Conservation (phyloP, 352 stramenopile species). For the Phytophthora pini region DNA sequence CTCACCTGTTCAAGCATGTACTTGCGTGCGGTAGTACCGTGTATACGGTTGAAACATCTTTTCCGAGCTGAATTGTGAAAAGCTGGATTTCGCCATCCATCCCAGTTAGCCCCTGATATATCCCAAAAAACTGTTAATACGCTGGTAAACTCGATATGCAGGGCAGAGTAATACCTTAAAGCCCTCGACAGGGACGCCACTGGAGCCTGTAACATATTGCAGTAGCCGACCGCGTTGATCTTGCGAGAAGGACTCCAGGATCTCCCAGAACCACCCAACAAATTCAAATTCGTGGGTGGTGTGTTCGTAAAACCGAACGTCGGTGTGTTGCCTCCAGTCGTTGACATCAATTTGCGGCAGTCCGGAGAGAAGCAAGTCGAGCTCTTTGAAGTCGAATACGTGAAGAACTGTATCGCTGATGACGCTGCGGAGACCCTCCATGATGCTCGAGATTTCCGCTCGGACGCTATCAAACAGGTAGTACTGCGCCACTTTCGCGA, state of each 20-base stretch:
- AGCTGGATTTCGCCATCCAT: constrained; percentile 74
- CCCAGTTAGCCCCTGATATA: constrained; percentile 61
- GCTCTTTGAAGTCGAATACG: constrained; percentile 98
- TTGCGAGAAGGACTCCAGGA: constrained; percentile 65
- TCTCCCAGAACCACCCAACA: constrained; percentile 85
- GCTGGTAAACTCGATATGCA: background rate
- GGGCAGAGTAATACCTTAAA: constrained; percentile 54
- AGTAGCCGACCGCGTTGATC: constrained; percentile 71
- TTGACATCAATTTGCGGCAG: constrained; percentile 83
- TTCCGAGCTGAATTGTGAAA: constrained; percentile 78
- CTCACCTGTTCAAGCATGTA: constrained; percentile 85
- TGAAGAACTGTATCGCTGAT: constrained; percentile 95
- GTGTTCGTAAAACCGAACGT: constrained; percentile 50
- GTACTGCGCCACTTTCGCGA: constrained; percentile 94
- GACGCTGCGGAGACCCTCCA: constrained; percentile 94
- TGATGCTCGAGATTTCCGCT: constrained; percentile 84
- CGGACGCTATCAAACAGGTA: constrained; percentile 94
- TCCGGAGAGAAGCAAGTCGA: constrained; percentile 86
- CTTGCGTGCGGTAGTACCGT: constrained; percentile 74
- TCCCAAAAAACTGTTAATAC: background rate
- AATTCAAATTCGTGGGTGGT: constrained; percentile 47
- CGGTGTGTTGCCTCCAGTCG: constrained; percentile 88
- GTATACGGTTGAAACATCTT: constrained; percentile 51
- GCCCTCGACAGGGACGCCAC: constrained; percentile 79
- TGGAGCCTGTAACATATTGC: constrained; percentile 87